Evolutionary conservation across 2,329 filamentous ascomycete genomes (phyloP), one percentile per base, ranked within the genome.

Genomic region (Didymella arachidicola): DNA sequence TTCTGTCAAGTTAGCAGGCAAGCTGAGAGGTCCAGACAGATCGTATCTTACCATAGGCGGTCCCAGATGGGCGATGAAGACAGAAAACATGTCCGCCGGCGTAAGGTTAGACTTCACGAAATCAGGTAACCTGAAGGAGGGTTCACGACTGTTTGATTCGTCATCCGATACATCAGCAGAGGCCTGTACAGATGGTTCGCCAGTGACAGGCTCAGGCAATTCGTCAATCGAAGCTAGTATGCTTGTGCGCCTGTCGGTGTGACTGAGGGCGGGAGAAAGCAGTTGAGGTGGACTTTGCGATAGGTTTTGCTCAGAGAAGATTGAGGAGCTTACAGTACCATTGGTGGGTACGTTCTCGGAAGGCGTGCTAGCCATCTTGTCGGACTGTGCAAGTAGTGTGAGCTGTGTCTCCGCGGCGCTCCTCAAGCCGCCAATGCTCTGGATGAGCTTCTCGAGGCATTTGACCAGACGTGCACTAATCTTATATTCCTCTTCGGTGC

Each of bases 381-480:
- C 65, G 7, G 75, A 81, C 72, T 95, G 90, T 60, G 88, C 88
- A 32, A 97, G 82, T 30, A 98, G 83, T 16, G 89, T 86, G 72
- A 98, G 96, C 71, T 99, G 94, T 22, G 93, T 93, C 58, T 90
- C 86, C 26, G 95, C 91, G 32, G 95, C 93, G 80, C 93, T 97
- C 64, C 93, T 86, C 70, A 99, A 80, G 7, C 94, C 95, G 74
- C 94, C 93, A 64, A 97, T 89, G 64, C 92, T 93, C 74, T 97
- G 93, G 4, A 92, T 89, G 27, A 98, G 83, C 45, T 87, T 88
- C 74, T 96, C 92, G 69, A 98, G 86, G 65, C 91, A 94, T 70
- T 92, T 89, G 43, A 94, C 90, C 4, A 98, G 84, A 25, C 86
- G 87, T 64, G 89, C 89, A 70, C 97, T 91, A 3, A 96, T 83